phyloP scores from a whole-genome alignment of 345 rosid genomes.

The Pistacia integerrima region DNA sequence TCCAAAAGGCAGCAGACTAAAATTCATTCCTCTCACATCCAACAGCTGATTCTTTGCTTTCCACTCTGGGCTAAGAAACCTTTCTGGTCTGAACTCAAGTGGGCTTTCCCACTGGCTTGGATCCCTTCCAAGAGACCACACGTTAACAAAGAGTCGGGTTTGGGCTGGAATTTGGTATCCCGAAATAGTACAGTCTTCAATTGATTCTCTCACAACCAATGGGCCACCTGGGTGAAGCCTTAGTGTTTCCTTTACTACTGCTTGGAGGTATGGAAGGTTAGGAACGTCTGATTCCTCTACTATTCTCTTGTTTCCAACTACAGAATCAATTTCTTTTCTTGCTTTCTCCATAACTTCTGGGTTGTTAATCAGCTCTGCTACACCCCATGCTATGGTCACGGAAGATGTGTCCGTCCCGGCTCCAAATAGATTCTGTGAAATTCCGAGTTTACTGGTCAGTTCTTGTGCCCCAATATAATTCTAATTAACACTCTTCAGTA shows the following conservation, averaged over 20 bases:
- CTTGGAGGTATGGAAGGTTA: not conserved
- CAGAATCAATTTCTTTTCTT: not conserved
- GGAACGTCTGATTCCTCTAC: not conserved
- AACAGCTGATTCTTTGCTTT: constrained; percentile 23
- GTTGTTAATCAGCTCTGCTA: not conserved
- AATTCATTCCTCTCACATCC: constrained; percentile 27
- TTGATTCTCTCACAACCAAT: constrained; percentile 43
- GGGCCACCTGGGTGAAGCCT: constrained; percentile 30
- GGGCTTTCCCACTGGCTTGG: constrained; percentile 52
- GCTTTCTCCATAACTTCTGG: not conserved
- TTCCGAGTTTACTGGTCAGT: not conserved
- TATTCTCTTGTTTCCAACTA: not conserved
- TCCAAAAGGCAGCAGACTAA: constrained; percentile 39
- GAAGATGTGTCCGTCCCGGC: not conserved
- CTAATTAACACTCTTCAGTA: not conserved
- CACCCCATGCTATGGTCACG: not conserved
- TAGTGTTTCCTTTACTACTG: not conserved
- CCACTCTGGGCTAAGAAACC: constrained; percentile 43
- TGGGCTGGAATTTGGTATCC: constrained; percentile 47
- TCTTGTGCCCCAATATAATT: not conserved
- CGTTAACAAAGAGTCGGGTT: constrained; percentile 47
- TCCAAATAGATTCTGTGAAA: not conserved
- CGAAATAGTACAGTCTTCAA: constrained; percentile 37
- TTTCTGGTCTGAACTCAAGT: constrained; percentile 53
- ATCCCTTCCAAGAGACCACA: constrained; percentile 58